Evolutionary conservation across 139 green algal genomes (phyloP).

Genomic region (Gonium pectorale): DNA sequence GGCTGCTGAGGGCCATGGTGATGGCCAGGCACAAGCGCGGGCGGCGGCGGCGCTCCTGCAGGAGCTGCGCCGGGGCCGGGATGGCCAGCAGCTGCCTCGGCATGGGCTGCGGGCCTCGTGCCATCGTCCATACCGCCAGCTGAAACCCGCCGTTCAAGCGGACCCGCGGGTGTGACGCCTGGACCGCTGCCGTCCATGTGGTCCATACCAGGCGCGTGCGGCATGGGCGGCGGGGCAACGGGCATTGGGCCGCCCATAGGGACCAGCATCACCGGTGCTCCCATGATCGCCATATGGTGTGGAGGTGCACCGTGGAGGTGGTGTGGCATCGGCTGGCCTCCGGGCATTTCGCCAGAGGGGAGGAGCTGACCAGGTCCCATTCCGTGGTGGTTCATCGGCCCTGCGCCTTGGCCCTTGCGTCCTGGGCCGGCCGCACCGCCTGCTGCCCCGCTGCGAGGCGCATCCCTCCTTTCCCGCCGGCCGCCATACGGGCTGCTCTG

Average conservation of each 20-base stretch:
- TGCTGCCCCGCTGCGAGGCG: neutral
- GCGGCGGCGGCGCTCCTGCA: no score
- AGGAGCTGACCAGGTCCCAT: neutral
- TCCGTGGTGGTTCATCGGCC: neutral
- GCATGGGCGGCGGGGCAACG: neutral
- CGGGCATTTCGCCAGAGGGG: neutral
- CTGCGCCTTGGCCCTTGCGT: neutral
- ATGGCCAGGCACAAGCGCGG: no score
- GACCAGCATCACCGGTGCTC: constrained; percentile 25
- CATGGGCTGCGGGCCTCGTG: no score
- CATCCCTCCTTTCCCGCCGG: constrained; percentile 2
- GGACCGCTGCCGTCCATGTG: neutral
- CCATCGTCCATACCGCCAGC: no score
- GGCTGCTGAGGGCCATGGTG: neutral
- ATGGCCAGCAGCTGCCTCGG: no score
- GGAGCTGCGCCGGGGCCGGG: no score
- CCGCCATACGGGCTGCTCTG: constrained; percentile 10
- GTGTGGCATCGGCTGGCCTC: constrained; percentile 11
- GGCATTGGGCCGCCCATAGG: constrained; percentile 38
- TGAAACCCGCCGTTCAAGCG: constrained; percentile 1
- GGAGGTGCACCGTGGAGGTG: constrained; percentile 3
- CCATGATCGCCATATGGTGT: constrained; percentile 11
- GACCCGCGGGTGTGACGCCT: neutral
- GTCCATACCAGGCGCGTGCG: constrained; percentile 20
- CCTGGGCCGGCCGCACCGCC: neutral